These are phyloP conservation scores for Clavispora vitiphila DNA, from an alignment of 805 yeast genomes.

Conservation along the genomic window DNA sequence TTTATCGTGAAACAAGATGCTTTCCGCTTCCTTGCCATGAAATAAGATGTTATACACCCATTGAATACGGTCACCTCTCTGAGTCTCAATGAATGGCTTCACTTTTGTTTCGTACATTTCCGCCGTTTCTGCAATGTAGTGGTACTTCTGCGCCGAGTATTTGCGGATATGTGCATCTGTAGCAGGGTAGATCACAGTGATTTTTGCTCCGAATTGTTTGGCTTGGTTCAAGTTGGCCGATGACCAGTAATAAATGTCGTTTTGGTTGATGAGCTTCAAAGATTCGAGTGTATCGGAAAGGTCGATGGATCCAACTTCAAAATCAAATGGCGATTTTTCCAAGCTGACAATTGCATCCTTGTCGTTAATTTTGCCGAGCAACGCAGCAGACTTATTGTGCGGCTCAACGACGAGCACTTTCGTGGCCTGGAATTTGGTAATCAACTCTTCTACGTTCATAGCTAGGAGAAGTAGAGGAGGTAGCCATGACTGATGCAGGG, in stretches of 20 bases:
- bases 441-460: slow-evolving; percentile 17
- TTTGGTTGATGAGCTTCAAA: slow-evolving; percentile 46
- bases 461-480: too few relatives aligned
- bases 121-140: slow-evolving; percentile 76
- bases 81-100: slow-evolving; percentile 69
- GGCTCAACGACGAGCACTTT: slow-evolving; percentile 56
- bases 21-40: slow-evolving; percentile 79
- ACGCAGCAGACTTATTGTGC: slow-evolving; percentile 56
- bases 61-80: slow-evolving; percentile 71
- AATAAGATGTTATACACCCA: slow-evolving; percentile 88
- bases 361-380: slow-evolving; percentile 62
- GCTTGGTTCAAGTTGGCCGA: slow-evolving; percentile 46
- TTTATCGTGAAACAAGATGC: slow-evolving; percentile 63
- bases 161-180: slow-evolving; percentile 79
- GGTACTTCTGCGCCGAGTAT: slow-evolving; percentile 55
- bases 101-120: slow-evolving; percentile 59
- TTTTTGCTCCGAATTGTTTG: slow-evolving; percentile 55
- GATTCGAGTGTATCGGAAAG: slow-evolving; percentile 15
- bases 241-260: slow-evolving; percentile 88
- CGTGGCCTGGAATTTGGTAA: slow-evolving; percentile 40
- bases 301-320: slow-evolving; percentile 13
- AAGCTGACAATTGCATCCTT: slow-evolving; percentile 63
- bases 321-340: slow-evolving; percentile 65
- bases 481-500: too few relatives aligned
- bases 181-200: slow-evolving; percentile 84